Base-by-base conservation (phyloP, 1,284 basidiomycete species). In the Ustilago shanxiensis region DNA sequence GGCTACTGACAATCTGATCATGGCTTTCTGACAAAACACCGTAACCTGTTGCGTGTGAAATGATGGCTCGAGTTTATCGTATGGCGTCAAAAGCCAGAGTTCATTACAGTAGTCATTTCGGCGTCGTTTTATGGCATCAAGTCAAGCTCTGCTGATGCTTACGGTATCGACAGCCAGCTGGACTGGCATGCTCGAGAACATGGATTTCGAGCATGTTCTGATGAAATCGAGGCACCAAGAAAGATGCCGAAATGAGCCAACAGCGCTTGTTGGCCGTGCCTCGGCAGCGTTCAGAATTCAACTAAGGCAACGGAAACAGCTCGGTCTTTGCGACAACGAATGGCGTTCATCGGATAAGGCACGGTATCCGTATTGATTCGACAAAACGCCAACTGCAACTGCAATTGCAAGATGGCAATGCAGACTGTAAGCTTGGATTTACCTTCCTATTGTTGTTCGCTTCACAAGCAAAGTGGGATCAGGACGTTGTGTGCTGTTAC, bases 321-420 rank as follows among this genome's bases (percentile, higher is more conserved):
- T 49, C 47, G 47, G 47, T 49, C 47, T 24, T 26, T 6, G 7
- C 18, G 33, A 16, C 49, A 26, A 44, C 47, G 49, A 41, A 54
- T 39, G 33, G 35, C 60, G 53, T 35, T 28, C 33, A 41, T 31
- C 52, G 52, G 52, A 54, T 54, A 41, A 54, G 52, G 20, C 52
- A 39, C 20, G 35, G 20, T 20, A 5, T n/a, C n/a, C n/a, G n/a
- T n/a, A n/a, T n/a, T n/a, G n/a, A n/a, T n/a, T n/a, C n/a, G n/a
- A n/a, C n/a, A n/a, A n/a, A 49, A 29, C 49, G 18, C 14, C 37
- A 18, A 44, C n/a, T 44, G 41, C n/a, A 49, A 29, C 20, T 28
- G 26, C 14, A 28, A n/a, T 26, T 24, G n/a, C n/a, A n/a, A n/a
- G n/a, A n/a, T n/a, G n/a, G n/a, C n/a, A n/a, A n/a, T n/a, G n/a